These are phyloP conservation scores for Kewa caespitosa DNA, from an alignment of 179 eudicot species.

Conservation along the genomic window DNA sequence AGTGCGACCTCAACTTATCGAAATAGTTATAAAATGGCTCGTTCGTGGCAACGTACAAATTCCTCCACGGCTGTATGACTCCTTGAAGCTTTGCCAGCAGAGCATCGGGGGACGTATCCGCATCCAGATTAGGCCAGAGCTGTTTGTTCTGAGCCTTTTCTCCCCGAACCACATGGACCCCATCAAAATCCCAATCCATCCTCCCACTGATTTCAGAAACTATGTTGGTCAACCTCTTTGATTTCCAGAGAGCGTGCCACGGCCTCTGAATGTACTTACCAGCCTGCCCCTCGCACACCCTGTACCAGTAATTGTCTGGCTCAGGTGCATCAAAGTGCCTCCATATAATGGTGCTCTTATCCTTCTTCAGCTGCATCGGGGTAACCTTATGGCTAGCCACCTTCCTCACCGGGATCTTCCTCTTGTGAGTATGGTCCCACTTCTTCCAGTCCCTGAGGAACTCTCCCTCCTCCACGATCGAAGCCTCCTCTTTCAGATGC, in stretches of 20 bases:
- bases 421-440: conserved; percentile 72
- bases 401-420: conserved; percentile 62
- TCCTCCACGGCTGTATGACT: conserved; percentile 64
- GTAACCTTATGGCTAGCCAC: conserved; percentile 62
- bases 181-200: conserved; percentile 97
- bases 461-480: conserved; percentile 76
- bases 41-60: conserved; percentile 84
- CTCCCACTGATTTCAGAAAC: conserved; percentile 83
- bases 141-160: conserved; percentile 80
- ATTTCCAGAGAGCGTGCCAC: conserved; percentile 93
- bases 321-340: conserved; percentile 87
- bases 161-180: conserved; percentile 87
- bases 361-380: conserved; percentile 78
- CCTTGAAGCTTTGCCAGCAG: conserved; percentile 61
- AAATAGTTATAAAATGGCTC: conserved; percentile 86
- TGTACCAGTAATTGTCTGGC: conserved; percentile 91
- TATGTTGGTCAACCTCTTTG: conserved; percentile 89
- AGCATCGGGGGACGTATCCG: conserved; percentile 83
- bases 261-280: conserved; percentile 75
- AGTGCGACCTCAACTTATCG: conserved; percentile 84
- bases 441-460: conserved; percentile 72
- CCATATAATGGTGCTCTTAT: conserved; percentile 76
- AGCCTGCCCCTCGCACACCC: conserved; percentile 87
- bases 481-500: conserved; percentile 80
- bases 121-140: conserved; percentile 82